Base-by-base conservation (phyloP, 2,329 filamentous ascomycete genomes). In the Colletotrichum endophyticum region DNA sequence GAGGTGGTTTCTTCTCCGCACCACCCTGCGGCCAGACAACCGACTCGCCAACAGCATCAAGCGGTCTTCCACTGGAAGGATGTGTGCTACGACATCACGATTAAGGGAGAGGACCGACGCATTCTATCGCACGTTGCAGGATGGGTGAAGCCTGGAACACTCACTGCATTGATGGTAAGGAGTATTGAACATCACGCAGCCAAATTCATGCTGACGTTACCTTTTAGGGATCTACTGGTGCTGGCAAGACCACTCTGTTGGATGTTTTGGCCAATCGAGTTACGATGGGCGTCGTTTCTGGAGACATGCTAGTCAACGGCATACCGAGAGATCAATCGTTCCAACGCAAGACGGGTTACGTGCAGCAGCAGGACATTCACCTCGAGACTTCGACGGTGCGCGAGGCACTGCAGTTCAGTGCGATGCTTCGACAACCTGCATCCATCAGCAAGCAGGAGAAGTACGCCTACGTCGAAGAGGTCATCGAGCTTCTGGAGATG, bases 121-220 rank as follows among this genome's bases (percentile, higher is more conserved):
- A 90, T 96, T 78, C 84, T 96, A 53, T 91, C 95, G 78, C 88
- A 94, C 70, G 92, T 95, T 5, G 92, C 95, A 80, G 94, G 94
- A 8, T 95, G 93, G 92, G 93, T 95, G 73, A 94, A 94, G 82
- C 94, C 94, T 7, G 94, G 94, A 39, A 94, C 92, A 15, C 85
- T 94, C 27, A 95, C 94, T 8, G 94, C 93, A n/a, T 86, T 95
- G 1, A 95, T 95, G 93, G 90, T 77, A 36, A 28, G 92, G 84
- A 16, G 28, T 19, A 5, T 27, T 0, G 91, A 92, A 2, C 16
- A 4, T 66, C 1, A 84, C 83, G 25, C 11, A 1, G 16, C 0
- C 1, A 6, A 15, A 25, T 44, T 22, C 6, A 4, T 12, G 19
- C 44, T 68, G 6, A 68, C 30, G 0, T 25, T 25, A 0, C 6